Evolutionary conservation across 2,329 filamentous ascomycete genomes (phyloP).

Genomic region (Verticillium alfalfae): DNA sequence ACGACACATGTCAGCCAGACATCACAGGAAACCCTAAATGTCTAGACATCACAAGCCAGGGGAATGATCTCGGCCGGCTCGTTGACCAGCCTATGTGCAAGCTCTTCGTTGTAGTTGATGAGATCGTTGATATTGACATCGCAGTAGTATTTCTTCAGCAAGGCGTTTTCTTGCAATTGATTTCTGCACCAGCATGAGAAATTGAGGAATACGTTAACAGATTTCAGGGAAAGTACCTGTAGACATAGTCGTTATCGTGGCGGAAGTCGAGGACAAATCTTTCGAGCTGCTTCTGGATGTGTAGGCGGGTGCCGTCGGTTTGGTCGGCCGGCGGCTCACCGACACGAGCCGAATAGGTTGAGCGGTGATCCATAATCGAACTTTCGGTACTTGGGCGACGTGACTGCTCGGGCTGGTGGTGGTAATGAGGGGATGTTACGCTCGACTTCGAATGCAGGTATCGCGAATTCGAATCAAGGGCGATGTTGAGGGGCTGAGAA

Average conservation of each 20-base stretch:
- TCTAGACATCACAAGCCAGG: conserved; percentile 50
- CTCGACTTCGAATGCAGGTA: neutral
- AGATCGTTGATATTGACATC: conserved; percentile 94
- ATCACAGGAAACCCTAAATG: neutral
- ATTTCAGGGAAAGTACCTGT: conserved; percentile 56
- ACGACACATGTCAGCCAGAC: neutral
- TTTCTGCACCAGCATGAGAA: conserved; percentile 52
- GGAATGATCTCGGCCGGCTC: conserved; percentile 92
- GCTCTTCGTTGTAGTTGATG: conserved; percentile 92
- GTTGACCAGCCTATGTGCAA: conserved; percentile 82
- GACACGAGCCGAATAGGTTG: conserved; percentile 79
- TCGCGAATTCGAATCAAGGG: neutral
- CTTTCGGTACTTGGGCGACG: neutral
- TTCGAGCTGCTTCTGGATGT: conserved; percentile 74
- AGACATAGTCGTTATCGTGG: conserved; percentile 90
- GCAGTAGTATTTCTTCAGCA: conserved; percentile 91
- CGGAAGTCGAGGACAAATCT: conserved; percentile 92
- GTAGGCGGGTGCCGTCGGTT: conserved; percentile 61
- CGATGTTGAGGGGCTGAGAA: neutral
- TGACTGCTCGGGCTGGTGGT: neutral
- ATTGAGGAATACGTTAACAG: neutral
- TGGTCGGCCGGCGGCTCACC: conserved; percentile 64
- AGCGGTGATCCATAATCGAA: conserved; percentile 74
- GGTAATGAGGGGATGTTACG: neutral
- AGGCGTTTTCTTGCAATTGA: conserved; percentile 89